Evolutionary conservation across 1,139 yeast species (phyloP), one percentile per base, ranked within the genome.

Genomic region (Nakaseomyces delphensis): DNA sequence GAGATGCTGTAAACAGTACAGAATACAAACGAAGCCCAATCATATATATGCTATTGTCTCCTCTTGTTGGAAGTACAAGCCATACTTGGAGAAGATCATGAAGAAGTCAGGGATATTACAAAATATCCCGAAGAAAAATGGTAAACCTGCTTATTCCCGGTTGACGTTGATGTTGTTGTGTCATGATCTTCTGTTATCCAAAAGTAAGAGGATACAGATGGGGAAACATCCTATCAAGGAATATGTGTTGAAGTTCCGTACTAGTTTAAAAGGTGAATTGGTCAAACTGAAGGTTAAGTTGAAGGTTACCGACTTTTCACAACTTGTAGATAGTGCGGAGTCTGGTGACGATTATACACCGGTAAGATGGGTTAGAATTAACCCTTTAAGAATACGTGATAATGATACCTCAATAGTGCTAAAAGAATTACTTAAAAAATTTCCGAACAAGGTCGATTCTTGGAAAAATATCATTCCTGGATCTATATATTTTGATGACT

Each of bases 141-240:
- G 57, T 49, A 57, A 53, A 56, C 59, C 59, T 10, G 41, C 50
- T 38, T 60, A 49, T 40, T 45, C 52, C 42, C 54, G 48, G 45
- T 47, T 45, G 64, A 68, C 59, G 50, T 67, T 49, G 66, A 36
- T 55, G 38, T 45, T 91, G 14, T 65, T 91, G 63, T 79, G 82
- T 1, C 94, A 91, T 58, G 98, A 91, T 64, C 66, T 87, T 45
- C 63, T 91, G 6, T 73, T 91, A 47, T 76, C 93, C 4, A 73
- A 78, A 48, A 71, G 77, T 24, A 95, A 95, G 8, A 67, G 96
- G 48, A 83, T 91, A 45, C 93, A 86, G 57, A 82, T 87, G 71
- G 94, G 94, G 5, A 87, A 87, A 54, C 89, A 83, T 48, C 85
- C 91, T 0, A 71, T 86, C 46, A 91, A 91, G 57, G 94, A 84